phyloP scores from a whole-genome alignment of 768 basidiomycete genomes.

The Hygrophorus pudorinus region DNA sequence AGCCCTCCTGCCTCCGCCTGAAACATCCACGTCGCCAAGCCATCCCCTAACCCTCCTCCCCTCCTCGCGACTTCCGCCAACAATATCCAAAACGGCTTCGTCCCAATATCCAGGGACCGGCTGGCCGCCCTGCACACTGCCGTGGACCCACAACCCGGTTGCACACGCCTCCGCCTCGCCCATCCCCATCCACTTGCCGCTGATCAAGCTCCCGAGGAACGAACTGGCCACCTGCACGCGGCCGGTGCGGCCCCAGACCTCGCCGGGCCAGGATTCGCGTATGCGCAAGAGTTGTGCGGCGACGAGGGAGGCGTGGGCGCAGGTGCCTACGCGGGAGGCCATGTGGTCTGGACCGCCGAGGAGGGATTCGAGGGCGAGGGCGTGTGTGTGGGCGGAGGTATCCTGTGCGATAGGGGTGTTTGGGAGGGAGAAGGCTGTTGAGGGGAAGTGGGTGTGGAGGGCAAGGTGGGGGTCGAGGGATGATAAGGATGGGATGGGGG shows the following conservation, averaged over 20 bases:
- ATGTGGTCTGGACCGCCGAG: conserved; percentile 73
- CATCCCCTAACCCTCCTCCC: conserved; percentile 63
- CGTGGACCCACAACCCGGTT: conserved; percentile 74
- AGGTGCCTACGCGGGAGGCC: conserved; percentile 66
- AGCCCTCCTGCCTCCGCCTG: conserved; percentile 50
- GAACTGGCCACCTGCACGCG: conserved; percentile 70
- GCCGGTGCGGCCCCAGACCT: conserved; percentile 72
- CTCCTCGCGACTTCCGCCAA: conserved; percentile 69
- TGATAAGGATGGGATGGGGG: conserved; percentile 61
- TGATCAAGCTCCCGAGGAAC: conserved; percentile 60
- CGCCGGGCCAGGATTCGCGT: conserved; percentile 67
- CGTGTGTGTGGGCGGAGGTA: conserved; percentile 72
- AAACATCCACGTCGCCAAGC: conserved; percentile 74
- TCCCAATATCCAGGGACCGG: conserved; percentile 59
- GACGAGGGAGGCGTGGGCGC: conserved; percentile 58
- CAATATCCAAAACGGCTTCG: conserved; percentile 65
- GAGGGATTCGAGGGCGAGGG: conserved; percentile 61
- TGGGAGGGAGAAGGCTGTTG: conserved; percentile 58
- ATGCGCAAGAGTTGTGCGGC: conserved; percentile 71
- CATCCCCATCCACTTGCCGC: conserved; percentile 64
- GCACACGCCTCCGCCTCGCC: conserved; percentile 69
- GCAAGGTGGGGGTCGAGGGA: conserved; percentile 64
- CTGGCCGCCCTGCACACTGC: conserved; percentile 16
- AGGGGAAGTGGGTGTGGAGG: conserved; percentile 56
- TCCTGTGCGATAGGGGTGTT: conserved; percentile 73